Percentiles rank a stretch among this genome's conserved stretches.
Evolutionary conservation across 768 basidiomycete species (phyloP).

Genomic region (Suillus subaureus): DNA sequence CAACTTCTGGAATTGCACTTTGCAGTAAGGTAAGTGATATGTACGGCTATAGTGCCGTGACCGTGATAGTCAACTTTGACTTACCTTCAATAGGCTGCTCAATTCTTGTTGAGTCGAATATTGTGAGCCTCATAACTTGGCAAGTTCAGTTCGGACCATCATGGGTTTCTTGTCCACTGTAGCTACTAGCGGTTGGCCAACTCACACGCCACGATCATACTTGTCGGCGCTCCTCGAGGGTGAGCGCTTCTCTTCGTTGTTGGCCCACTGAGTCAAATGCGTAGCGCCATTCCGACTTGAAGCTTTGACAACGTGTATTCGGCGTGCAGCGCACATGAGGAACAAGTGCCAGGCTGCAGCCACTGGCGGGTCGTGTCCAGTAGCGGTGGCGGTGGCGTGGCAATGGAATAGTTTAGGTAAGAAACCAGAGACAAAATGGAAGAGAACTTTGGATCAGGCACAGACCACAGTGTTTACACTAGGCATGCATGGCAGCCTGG

Average conservation of each 20-base stretch:
- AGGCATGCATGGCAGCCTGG: neutral
- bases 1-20: neutral
- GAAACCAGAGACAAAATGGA: constrained; percentile 2
- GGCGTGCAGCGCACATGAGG: neutral
- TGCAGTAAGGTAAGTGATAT: neutral
- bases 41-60: neutral
- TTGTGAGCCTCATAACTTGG: no score
- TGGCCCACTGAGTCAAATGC: neutral
- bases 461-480: neutral
- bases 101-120: no score
- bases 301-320: neutral
- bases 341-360: neutral
- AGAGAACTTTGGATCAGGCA: neutral
- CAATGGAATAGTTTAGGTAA: neutral
- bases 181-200: neutral
- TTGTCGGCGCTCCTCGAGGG: neutral
- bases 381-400: neutral
- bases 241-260: neutral
- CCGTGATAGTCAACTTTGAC: neutral
- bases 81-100: no score
- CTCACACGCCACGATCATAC: neutral
- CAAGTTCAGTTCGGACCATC: no score
- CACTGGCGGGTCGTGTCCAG: neutral
- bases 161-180: no score
- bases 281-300: neutral